These are phyloP conservation scores for Saksenaea oblongispora DNA, from an alignment of 371 early-diverging fungal species.

Conservation along the genomic window DNA sequence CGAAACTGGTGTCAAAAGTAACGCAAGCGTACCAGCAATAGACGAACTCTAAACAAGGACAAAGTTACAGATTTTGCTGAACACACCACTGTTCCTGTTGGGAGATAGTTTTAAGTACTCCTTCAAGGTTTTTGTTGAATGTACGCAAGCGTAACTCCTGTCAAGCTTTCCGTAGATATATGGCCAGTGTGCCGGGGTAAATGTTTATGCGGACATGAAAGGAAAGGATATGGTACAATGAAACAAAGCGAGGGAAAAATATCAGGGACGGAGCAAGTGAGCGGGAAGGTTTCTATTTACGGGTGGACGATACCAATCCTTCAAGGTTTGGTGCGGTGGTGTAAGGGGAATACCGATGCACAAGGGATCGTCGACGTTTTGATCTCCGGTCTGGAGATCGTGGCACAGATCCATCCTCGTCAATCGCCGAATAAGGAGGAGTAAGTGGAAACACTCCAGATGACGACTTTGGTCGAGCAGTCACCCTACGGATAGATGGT, in stretches of 20 bases:
- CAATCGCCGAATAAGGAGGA: background rate
- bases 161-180: too few species aligned
- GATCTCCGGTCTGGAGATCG: background rate
- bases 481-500: background rate
- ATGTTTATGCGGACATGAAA: background rate
- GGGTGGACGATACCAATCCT: background rate
- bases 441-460: background rate
- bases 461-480: background rate
- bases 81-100: too few species aligned
- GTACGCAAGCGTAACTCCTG: too few species aligned
- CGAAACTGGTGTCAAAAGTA: too few species aligned
- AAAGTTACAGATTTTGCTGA: too few species aligned
- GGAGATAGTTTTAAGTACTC: too few species aligned
- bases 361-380: background rate
- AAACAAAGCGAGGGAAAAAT: background rate
- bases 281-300: background rate
- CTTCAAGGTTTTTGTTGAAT: too few species aligned
- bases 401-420: background rate
- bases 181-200: background rate
- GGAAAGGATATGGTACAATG: background rate
- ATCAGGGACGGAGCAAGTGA: background rate
- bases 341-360: background rate
- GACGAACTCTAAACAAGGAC: too few species aligned
- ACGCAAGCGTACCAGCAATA: too few species aligned
- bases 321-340: background rate